These are phyloP conservation scores for Breynia disticha DNA, from an alignment of 441 rosid genomes.

Conservation along the genomic window DNA sequence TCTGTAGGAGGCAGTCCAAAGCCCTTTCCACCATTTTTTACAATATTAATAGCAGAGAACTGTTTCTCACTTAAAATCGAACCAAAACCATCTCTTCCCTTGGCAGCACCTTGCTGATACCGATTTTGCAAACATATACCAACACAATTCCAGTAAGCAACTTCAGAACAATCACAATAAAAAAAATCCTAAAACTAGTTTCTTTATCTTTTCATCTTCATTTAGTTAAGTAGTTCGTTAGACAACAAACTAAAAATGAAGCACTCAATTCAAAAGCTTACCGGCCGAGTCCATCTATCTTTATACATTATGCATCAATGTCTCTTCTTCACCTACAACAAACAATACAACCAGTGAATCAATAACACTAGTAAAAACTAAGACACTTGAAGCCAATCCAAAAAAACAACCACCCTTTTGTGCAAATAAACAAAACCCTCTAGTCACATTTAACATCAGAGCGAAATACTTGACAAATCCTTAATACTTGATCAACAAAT, in stretches of 20 bases:
- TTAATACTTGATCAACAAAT: too few species aligned
- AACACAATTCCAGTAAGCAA: conserved; percentile 4
- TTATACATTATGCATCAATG: conserved; percentile 35
- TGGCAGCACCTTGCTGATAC: conserved; percentile 30
- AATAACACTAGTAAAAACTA: not conserved
- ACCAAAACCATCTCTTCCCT: conserved; percentile 18
- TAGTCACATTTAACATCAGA: conserved; percentile 1
- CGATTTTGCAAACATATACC: conserved; percentile 14
- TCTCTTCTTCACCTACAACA: conserved; percentile 23
- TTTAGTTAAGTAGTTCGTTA: too few species aligned
- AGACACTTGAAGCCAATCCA: not conserved
- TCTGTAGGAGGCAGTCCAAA: conserved; percentile 31
- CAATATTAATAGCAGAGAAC: conserved; percentile 22
- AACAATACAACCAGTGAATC: conserved; percentile 7
- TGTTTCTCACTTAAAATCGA: conserved; percentile 26
- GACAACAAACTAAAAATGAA: conserved; percentile 1
- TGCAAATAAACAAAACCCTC: not conserved
- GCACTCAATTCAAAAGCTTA: too few species aligned
- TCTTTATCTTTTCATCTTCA: too few species aligned
- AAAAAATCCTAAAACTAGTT: not conserved
- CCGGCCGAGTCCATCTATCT: conserved; percentile 52
- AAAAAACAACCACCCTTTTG: not conserved
- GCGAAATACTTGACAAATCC: not conserved
- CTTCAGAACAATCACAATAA: not conserved
- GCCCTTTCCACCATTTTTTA: conserved; percentile 25